Percentiles rank a stretch among this genome's conserved stretches.
Evolutionary conservation across 352 stramenopile genomes (phyloP).

Genomic region (Pythium dissotocum): DNA sequence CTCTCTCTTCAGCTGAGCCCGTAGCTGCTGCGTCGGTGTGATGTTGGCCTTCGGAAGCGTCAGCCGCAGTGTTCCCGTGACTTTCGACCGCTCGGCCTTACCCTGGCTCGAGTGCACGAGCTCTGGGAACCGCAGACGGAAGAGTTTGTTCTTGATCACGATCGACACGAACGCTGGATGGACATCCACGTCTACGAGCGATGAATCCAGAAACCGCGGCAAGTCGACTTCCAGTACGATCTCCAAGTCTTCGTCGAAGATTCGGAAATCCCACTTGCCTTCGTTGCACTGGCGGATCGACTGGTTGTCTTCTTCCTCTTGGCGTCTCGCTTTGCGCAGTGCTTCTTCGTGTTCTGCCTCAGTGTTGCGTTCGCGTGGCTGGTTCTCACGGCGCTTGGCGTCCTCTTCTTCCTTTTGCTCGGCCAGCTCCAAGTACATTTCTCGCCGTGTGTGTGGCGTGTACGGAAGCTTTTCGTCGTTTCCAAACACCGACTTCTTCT

Average conservation of each 20-base stretch:
- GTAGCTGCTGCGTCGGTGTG: constrained; percentile 37
- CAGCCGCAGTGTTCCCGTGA: constrained; percentile 49
- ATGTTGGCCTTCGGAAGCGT: constrained; percentile 58
- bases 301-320: constrained; percentile 39
- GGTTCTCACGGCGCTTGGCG: constrained; percentile 69
- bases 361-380: constrained; percentile 84
- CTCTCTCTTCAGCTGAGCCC: constrained; percentile 37
- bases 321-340: constrained; percentile 37
- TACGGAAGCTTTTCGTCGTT: constrained; percentile 67
- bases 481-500: constrained; percentile 42
- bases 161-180: constrained; percentile 93
- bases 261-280: constrained; percentile 86
- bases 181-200: constrained; percentile 93
- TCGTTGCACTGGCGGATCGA: constrained; percentile 90
- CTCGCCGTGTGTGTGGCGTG: constrained; percentile 55
- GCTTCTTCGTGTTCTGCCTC: constrained; percentile 81
- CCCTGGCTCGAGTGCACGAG: constrained; percentile 55
- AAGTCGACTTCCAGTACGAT: constrained; percentile 84
- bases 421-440: constrained; percentile 93
- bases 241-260: constrained; percentile 53
- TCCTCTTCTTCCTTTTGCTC: constrained; percentile 94
- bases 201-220: constrained; percentile 89
- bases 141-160: constrained; percentile 92
- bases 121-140: constrained; percentile 61
- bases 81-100: constrained; percentile 55